Base-by-base conservation (phyloP, 2,329 filamentous ascomycete species). In the Monilinia polystroma region DNA sequence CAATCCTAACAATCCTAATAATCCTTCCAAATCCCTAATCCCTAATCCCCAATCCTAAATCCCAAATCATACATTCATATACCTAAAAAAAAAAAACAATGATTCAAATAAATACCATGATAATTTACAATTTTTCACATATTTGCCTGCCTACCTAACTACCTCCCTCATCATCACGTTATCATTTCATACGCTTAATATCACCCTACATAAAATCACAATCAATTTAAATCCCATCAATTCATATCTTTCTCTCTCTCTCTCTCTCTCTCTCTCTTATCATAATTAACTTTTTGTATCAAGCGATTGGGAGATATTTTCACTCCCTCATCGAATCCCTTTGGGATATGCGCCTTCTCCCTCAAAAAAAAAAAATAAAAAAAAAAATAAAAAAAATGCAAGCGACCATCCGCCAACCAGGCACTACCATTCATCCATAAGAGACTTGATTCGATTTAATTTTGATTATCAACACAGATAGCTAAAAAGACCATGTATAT, bases 381-480 rank as follows among this genome's bases (percentile, higher is more conserved):
- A 23, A 59, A 59, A 23, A 23, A 23, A 23, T n/a, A 23, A 23
- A 23, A 23, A 1, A 23, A 59, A 59, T 49, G 18, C 43, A 35
- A 59, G 18, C 57, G 43, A 59, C 57, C 57, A 35, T 32, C 57
- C 57, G 29, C 43, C 43, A 49, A 59, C 52, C 52, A 26, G 57
- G 26, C 43, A 35, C 26, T 59, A 49, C n/a, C 57, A 59, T 35
- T 29, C 57, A 59, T 35, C 43, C 57, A 59, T 35, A 35, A 49
- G 20, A 49, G 29, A 32, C 32, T 59, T 59, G 26, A 49, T 59
- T 59, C 26, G 29, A 32, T 49, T 49, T 59, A 18, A 49, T 59
- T 59, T 20, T 49, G 43, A 59, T 59, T 59, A 20, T 59, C 35
- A 49, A 23, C 57, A 49, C 43, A 49, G 10, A 59, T 23, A 49